These are phyloP conservation scores for Thielaviopsis euricoi DNA, from an alignment of 2,329 filamentous ascomycete genomes.

Conservation along the genomic window DNA sequence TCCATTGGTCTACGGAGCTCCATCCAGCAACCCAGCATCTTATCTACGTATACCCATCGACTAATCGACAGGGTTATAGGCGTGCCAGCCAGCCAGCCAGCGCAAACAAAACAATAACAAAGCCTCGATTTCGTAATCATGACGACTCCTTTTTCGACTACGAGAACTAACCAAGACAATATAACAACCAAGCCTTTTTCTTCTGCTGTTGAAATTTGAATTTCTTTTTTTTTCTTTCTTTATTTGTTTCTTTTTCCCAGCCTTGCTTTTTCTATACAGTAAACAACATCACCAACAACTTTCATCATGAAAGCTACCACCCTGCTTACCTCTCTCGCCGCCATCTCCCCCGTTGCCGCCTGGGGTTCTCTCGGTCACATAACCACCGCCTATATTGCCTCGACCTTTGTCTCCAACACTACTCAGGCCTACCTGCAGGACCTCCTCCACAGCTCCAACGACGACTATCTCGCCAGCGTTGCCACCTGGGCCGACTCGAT, in stretches of 20 bases:
- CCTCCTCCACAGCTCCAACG: slow-evolving; percentile 36
- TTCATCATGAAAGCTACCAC: slow-evolving; percentile 19
- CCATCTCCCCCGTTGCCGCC: slow-evolving; percentile 21
- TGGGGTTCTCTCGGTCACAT: slow-evolving; percentile 45
- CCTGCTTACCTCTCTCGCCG: slow-evolving; percentile 18
- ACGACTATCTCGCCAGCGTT: slow-evolving; percentile 43
- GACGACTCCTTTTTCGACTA: no score
- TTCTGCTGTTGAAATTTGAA: no score
- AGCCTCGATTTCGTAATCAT: no score
- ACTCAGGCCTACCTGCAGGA: slow-evolving; percentile 41
- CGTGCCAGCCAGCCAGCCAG: no score
- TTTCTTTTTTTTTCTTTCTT: not conserved
- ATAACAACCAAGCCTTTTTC: no score
- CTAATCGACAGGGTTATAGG: no score
- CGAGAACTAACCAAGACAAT: no score
- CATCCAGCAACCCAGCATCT: no score
- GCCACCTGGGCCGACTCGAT: slow-evolving; percentile 53
- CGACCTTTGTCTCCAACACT: slow-evolving; percentile 38
- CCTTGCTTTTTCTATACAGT: not conserved
- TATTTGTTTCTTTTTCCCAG: not conserved
- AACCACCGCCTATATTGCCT: slow-evolving; percentile 46
- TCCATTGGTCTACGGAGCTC: no score
- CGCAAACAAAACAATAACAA: no score
- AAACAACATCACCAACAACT: no score
- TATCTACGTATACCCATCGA: no score